A percentile compares a stretch with the other conserved stretches of the same genome.
These are phyloP conservation scores for Sugiyamaella americana DNA, from an alignment of 805 yeast species.

Conservation along the genomic window DNA sequence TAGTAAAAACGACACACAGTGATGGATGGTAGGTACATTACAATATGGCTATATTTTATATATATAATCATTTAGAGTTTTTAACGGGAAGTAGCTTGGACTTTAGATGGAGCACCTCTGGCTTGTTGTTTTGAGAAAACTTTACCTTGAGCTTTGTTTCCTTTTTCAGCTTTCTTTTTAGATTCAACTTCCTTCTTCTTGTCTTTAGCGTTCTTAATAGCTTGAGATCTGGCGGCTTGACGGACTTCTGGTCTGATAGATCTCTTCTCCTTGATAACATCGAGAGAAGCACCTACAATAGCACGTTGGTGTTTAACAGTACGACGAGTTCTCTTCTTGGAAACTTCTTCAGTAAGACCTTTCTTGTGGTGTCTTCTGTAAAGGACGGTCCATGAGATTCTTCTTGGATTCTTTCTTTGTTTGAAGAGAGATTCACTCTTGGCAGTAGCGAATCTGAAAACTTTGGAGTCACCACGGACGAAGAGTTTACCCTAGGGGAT, in stretches of 20 bases:
- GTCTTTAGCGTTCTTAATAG: constrained; percentile 50
- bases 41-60: not conserved
- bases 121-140: constrained; percentile 91
- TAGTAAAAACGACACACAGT: not conserved
- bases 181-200: constrained; percentile 79
- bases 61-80: constrained; percentile 15
- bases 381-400: constrained; percentile 98
- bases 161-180: constrained; percentile 91
- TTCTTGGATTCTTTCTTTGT: constrained; percentile 99
- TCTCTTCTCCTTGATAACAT: constrained; percentile 97
- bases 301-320: constrained; percentile 98
- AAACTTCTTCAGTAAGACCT: constrained; percentile 97
- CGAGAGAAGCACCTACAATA: constrained; percentile 98
- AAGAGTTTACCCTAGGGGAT: constrained; percentile 63
- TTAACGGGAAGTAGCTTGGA: constrained; percentile 95
- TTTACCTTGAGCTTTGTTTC: constrained; percentile 45
- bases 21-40: not conserved
- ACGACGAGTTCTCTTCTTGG: constrained; percentile 97
- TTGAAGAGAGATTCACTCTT: constrained; percentile 96
- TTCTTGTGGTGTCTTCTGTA: constrained; percentile 99
- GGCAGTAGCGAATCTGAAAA: constrained; percentile 98
- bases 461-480: constrained; percentile 99
- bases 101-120: constrained; percentile 98
- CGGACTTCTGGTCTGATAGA: constrained; percentile 92
- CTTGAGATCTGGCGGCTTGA: constrained; percentile 94